Conservation (phyloP, 2,329 filamentous ascomycete species). For the Niveomyces coronatus region DNA sequence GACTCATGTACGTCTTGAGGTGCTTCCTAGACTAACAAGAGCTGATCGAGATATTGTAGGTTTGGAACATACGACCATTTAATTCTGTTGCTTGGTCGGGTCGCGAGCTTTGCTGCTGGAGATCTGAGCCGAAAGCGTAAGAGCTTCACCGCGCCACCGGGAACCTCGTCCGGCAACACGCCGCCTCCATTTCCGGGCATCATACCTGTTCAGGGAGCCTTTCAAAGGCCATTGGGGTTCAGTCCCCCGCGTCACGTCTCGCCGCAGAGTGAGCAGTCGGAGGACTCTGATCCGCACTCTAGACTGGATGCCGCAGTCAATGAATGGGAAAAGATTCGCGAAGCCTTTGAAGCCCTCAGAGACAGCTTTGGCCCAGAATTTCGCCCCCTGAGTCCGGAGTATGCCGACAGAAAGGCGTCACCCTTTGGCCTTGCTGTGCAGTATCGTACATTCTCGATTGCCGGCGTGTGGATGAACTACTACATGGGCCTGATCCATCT, state of each 20-base stretch:
- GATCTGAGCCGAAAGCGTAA: constrained; percentile 72
- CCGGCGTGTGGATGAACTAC: constrained; percentile 77
- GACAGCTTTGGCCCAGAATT: constrained; percentile 63
- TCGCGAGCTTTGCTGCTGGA: constrained; percentile 66
- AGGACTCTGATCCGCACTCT: constrained; percentile 49
- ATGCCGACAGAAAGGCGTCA: constrained; percentile 46
- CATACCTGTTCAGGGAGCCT: constrained; percentile 40
- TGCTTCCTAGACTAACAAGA: background rate
- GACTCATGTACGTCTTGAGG: constrained; percentile 52
- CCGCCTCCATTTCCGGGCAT: constrained; percentile 42
- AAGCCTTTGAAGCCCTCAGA: constrained; percentile 59
- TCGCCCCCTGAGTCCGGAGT: constrained; percentile 61
- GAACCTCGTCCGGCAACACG: constrained; percentile 18
- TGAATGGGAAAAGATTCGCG: constrained; percentile 70
- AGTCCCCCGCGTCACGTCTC: constrained; percentile 37
- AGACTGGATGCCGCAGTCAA: constrained; percentile 58
- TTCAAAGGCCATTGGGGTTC: constrained; percentile 44
- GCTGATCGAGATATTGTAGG: constrained; percentile 29
- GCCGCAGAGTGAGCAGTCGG: constrained; percentile 31
- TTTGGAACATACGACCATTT: constrained; percentile 88
- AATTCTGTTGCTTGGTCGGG: constrained; percentile 67
- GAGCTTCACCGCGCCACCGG: constrained; percentile 28
- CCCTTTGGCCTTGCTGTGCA: constrained; percentile 76
- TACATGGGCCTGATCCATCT: constrained; percentile 77
- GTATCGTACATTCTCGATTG: constrained; percentile 80